Conservation (phyloP, 2,329 filamentous ascomycete species). For the Domatiomyces globalis region DNA sequence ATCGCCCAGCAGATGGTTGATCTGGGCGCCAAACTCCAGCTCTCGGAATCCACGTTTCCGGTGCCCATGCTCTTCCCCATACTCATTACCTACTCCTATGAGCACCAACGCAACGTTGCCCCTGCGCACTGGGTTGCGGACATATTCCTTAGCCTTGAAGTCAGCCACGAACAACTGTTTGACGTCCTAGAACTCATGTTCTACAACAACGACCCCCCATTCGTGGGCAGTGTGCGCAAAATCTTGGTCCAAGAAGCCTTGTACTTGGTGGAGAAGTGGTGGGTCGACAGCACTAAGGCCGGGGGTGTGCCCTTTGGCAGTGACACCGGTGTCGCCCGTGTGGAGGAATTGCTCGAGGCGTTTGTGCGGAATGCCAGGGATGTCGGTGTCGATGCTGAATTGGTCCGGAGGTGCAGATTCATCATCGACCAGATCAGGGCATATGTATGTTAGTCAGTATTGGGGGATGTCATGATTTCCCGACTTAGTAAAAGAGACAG, state of each 20-base stretch:
- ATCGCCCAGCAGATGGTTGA: slow-evolving; percentile 41
- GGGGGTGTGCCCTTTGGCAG: slow-evolving; percentile 46
- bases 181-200: slow-evolving; percentile 51
- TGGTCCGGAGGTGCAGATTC: background rate
- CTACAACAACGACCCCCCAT: slow-evolving; percentile 53
- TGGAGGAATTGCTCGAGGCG: slow-evolving; percentile 29
- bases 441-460: background rate
- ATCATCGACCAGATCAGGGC: background rate
- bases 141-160: slow-evolving; percentile 48
- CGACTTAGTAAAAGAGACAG: too few relatives aligned
- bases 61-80: slow-evolving; percentile 40
- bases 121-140: slow-evolving; percentile 48
- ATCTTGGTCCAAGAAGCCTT: slow-evolving; percentile 48
- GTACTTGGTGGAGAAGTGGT: slow-evolving; percentile 49
- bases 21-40: slow-evolving; percentile 41
- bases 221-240: slow-evolving; percentile 42
- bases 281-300: slow-evolving; percentile 39
- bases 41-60: slow-evolving; percentile 43
- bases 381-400: background rate
- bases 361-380: background rate
- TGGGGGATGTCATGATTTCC: too few relatives aligned
- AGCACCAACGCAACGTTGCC: slow-evolving; percentile 34
- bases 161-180: slow-evolving; percentile 48
- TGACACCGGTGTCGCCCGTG: slow-evolving; percentile 40
- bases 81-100: slow-evolving; percentile 40